These are phyloP conservation scores for Kwoniella shivajii DNA, from an alignment of 1,284 basidiomycete genomes.

Conservation along the genomic window DNA sequence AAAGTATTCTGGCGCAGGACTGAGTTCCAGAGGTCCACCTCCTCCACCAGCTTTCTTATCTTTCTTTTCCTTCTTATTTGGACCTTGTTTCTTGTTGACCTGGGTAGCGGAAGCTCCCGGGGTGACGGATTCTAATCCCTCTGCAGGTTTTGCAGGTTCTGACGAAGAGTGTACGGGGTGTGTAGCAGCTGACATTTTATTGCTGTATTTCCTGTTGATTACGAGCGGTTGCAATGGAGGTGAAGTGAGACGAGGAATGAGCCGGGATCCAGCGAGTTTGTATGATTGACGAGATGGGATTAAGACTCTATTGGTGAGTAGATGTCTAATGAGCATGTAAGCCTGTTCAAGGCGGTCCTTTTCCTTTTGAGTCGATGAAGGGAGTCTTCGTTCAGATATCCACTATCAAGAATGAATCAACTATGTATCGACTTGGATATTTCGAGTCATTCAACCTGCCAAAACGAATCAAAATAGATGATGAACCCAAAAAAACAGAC, in stretches of 20 bases:
- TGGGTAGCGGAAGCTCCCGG: slow-evolving; percentile 24
- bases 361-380: background rate
- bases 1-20: slow-evolving; percentile 82
- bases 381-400: background rate
- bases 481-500: too few relatives aligned
- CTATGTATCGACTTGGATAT: too few relatives aligned
- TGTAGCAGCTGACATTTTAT: slow-evolving; percentile 41
- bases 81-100: slow-evolving; percentile 25
- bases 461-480: too few relatives aligned
- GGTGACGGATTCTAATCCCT: slow-evolving; percentile 30
- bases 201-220: background rate
- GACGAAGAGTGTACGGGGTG: slow-evolving; percentile 52
- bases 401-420: background rate
- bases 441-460: too few relatives aligned
- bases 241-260: background rate
- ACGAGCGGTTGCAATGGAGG: background rate
- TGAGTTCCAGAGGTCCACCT: slow-evolving; percentile 34
- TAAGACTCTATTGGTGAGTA: background rate
- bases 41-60: slow-evolving; percentile 36
- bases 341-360: slow-evolving; percentile 1
- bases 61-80: slow-evolving; percentile 45
- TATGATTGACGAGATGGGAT: background rate
- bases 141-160: slow-evolving; percentile 38
- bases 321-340: slow-evolving; percentile 21
- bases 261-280: background rate